Evolutionary conservation across 23 red algal species (phyloP).

Genomic region (Gracilaria gracilis): DNA sequence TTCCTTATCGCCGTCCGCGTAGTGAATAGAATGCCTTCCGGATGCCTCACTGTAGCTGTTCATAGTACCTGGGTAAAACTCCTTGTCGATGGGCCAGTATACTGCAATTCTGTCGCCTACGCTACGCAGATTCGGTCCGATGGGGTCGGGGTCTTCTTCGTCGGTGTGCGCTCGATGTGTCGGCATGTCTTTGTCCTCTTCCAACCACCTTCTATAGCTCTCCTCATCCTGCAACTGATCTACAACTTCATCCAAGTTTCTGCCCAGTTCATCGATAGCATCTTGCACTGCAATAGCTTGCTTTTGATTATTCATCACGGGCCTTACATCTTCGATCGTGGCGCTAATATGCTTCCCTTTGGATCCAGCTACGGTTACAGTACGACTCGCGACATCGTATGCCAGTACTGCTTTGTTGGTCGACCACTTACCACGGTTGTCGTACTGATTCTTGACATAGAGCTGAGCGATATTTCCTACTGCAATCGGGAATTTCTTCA

Average conservation of each 20-base stretch:
- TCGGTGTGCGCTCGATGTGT: too few relatives aligned
- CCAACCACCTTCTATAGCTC: too few relatives aligned
- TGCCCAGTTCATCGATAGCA: constrained; percentile 26
- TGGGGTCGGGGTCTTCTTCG: not conserved
- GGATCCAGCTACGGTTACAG: constrained; percentile 5
- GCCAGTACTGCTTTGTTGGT: not conserved
- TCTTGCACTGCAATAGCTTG: constrained; percentile 37
- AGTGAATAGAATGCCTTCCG: not conserved
- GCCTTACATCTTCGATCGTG: constrained; percentile 29
- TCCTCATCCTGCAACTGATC: not conserved
- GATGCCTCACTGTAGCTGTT: not conserved
- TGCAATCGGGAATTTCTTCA: not conserved
- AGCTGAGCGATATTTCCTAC: constrained; percentile 44
- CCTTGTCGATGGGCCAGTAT: constrained; percentile 22
- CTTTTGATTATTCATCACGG: not conserved
- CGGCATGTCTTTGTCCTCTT: too few relatives aligned
- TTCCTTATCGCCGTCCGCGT: constrained; percentile 8
- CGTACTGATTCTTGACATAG: constrained; percentile 5
- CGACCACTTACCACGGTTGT: constrained; percentile 24
- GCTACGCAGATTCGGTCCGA: not conserved
- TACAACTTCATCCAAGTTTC: not conserved
- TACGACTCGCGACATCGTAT: constrained; percentile 1
- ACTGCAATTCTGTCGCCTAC: constrained; percentile 8
- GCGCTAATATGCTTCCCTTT: not conserved
- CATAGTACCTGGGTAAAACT: not conserved